Percentiles rank a stretch among this genome's conserved stretches.
These are phyloP conservation scores for Zoysia japonica DNA, from an alignment of 176 grass and related monocot genomes.

Conservation along the genomic window DNA sequence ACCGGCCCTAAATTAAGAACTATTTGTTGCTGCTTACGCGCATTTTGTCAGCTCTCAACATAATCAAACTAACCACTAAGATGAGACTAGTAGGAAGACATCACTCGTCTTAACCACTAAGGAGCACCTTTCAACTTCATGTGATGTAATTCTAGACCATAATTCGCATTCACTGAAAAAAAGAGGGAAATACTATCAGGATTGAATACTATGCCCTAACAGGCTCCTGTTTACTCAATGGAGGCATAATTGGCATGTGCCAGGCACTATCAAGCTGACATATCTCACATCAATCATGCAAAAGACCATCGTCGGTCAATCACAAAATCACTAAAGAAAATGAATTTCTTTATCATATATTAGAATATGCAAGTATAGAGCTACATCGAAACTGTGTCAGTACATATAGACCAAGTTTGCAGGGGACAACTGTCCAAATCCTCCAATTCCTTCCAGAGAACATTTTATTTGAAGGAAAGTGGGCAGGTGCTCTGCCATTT, in stretches of 20 bases:
- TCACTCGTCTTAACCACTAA: not conserved
- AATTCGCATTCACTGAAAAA: no score
- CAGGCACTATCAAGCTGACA: not conserved
- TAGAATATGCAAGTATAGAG: not conserved
- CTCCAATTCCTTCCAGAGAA: not conserved
- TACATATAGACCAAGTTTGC: conserved; percentile 14
- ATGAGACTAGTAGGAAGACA: not conserved
- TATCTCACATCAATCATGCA: conserved; percentile 13
- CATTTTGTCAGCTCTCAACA: not conserved
- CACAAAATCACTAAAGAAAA: not conserved
- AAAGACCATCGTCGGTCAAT: not conserved
- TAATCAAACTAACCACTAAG: not conserved
- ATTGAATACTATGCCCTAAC: not conserved
- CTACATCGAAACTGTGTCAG: conserved; percentile 26
- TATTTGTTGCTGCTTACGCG: not conserved
- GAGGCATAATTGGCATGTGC: not conserved
- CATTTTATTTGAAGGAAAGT: no score
- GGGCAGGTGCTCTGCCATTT: no score
- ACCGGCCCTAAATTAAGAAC: conserved; percentile 13
- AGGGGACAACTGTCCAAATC: not conserved
- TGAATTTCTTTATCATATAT: not conserved
- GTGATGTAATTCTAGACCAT: not conserved
- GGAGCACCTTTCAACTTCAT: conserved; percentile 20
- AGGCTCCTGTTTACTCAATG: not conserved
- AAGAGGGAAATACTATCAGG: no score